Conservation (phyloP, 1,284 basidiomycete species). For the Moesziomyces sp. region DNA sequence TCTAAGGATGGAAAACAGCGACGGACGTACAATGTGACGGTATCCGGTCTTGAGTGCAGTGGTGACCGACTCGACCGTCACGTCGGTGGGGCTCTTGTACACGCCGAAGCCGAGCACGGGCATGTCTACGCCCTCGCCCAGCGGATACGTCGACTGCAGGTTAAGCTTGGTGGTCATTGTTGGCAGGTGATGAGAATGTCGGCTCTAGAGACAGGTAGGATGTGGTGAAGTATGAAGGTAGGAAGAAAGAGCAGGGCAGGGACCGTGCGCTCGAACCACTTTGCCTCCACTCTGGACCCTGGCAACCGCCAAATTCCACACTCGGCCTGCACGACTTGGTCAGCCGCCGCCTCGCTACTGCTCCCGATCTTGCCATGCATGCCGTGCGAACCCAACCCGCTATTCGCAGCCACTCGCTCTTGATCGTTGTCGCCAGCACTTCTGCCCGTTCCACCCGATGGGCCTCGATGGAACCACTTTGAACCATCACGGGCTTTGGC, state of each 20-base stretch:
- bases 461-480: too few relatives aligned
- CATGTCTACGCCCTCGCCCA: constrained; percentile 41
- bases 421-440: too few relatives aligned
- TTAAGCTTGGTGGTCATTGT: constrained; percentile 27
- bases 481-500: too few relatives aligned
- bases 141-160: constrained; percentile 25
- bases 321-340: constrained; percentile 17
- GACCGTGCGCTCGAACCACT: not conserved
- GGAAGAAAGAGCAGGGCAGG: not conserved
- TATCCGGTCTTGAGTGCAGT: constrained; percentile 41
- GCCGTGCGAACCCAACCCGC: too few relatives aligned
- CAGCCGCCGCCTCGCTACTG: constrained; percentile 4
- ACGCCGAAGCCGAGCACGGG: constrained; percentile 46
- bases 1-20: not conserved
- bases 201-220: too few relatives aligned
- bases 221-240: not conserved
- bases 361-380: constrained; percentile 19
- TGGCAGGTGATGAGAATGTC: not conserved
- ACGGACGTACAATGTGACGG: constrained; percentile 23
- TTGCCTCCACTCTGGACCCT: constrained; percentile 19
- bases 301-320: not conserved
- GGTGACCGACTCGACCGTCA: constrained; percentile 31
- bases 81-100: constrained; percentile 39
- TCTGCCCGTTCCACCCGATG: too few relatives aligned
- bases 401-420: not conserved